Percentiles rank a stretch among this genome's conserved stretches.
These are phyloP conservation scores for Spergularia azorica DNA, from an alignment of 179 eudicot species.

Conservation along the genomic window DNA sequence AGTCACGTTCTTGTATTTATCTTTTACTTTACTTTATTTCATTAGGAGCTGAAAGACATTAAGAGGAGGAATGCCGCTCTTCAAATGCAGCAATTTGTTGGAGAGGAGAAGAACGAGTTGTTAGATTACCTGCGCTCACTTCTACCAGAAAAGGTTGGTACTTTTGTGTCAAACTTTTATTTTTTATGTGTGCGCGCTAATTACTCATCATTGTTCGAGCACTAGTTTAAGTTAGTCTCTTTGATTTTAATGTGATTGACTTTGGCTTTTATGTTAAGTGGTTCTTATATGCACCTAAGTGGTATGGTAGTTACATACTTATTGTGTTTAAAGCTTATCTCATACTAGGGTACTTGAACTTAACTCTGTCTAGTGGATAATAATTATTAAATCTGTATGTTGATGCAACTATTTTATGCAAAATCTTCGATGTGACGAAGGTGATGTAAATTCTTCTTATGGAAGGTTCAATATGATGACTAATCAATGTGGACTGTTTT, in stretches of 20 bases:
- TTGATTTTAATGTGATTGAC: too few relatives aligned
- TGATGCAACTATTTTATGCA: neutral
- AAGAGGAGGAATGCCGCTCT: conserved; percentile 92
- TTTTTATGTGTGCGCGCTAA: too few relatives aligned
- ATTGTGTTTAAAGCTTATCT: too few relatives aligned
- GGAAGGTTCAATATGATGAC: neutral
- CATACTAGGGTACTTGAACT: too few relatives aligned
- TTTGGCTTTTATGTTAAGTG: too few relatives aligned
- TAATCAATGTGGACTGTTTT: conserved; percentile 14
- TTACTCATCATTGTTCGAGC: too few relatives aligned
- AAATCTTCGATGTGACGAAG: neutral
- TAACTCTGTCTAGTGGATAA: too few relatives aligned
- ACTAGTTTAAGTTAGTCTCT: too few relatives aligned
- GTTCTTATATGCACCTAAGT: too few relatives aligned
- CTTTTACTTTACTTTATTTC: neutral
- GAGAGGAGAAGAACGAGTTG: conserved; percentile 95
- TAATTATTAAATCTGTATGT: too few relatives aligned
- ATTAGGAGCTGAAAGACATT: conserved; percentile 76
- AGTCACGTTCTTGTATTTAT: neutral
- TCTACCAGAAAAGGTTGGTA: conserved; percentile 81
- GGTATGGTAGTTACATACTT: too few relatives aligned
- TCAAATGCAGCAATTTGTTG: conserved; percentile 97
- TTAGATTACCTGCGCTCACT: conserved; percentile 91
- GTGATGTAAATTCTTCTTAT: neutral
- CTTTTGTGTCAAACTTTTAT: neutral